phyloP scores from a whole-genome alignment of 2,329 filamentous ascomycete species.

The Nectriaceae sp. region DNA sequence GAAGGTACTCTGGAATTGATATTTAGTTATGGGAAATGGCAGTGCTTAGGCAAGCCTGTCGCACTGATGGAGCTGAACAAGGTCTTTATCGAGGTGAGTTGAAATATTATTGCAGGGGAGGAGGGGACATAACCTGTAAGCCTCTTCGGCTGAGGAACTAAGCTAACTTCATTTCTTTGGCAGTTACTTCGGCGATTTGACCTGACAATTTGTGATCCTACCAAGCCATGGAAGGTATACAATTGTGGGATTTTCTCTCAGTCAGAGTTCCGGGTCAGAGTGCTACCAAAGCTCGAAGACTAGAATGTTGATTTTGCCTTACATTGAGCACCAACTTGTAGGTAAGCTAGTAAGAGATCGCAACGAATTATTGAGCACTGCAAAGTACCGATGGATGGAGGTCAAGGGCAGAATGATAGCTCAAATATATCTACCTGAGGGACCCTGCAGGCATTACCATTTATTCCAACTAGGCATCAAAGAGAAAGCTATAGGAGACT shows the following conservation, averaged over 20 bases:
- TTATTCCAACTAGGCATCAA: too few species aligned
- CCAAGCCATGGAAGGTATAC: constrained; percentile 32
- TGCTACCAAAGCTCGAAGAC: too few species aligned
- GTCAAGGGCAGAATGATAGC: too few species aligned
- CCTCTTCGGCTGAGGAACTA: constrained; percentile 39
- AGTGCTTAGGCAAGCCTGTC: constrained; percentile 49
- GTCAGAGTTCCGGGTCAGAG: constrained; percentile 33
- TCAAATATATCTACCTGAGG: too few species aligned
- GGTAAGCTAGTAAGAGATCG: too few species aligned
- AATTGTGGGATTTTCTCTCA: constrained; percentile 34
- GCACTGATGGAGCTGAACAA: constrained; percentile 53
- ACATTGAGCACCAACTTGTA: too few species aligned
- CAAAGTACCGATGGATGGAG: too few species aligned
- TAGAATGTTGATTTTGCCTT: too few species aligned
- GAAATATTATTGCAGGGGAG: too few species aligned
- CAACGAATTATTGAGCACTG: too few species aligned
- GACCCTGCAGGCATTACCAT: too few species aligned
- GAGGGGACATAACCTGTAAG: constrained; percentile 38
- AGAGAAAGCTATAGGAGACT: too few species aligned
- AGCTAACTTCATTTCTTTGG: not conserved
- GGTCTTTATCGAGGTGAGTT: constrained; percentile 46
- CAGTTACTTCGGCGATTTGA: constrained; percentile 36
- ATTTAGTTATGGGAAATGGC: constrained; percentile 48
- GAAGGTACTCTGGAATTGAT: constrained; percentile 40
- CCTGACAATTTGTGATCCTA: constrained; percentile 32